A percentile compares a stretch with the other conserved stretches of the same genome.
Evolutionary conservation across 371 early-diverging fungal species (phyloP).

Genomic region (Mucor mucedo): DNA sequence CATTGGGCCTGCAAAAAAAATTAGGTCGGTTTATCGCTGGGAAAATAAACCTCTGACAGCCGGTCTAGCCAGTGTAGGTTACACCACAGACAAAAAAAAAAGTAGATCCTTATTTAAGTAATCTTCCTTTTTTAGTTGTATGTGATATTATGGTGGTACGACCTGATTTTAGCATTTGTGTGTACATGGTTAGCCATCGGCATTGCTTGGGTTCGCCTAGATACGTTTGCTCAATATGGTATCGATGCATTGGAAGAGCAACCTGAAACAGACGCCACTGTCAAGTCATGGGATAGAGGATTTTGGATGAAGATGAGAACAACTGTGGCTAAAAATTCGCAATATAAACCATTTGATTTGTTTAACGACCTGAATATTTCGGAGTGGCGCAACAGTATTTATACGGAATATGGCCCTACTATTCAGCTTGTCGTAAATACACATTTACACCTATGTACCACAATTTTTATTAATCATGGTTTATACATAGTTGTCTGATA

Average conservation of each 20-base stretch:
- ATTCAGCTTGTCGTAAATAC: conserved; percentile 37
- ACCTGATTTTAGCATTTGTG: conserved; percentile 32
- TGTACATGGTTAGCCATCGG: conserved; percentile 18
- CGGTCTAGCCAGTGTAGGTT: conserved; percentile 33
- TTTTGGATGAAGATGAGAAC: conserved; percentile 27
- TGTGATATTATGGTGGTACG: conserved; percentile 42
- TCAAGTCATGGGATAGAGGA: conserved; percentile 21
- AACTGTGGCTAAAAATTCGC: conserved; percentile 8
- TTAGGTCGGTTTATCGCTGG: conserved; percentile 43
- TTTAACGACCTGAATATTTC: conserved; percentile 27
- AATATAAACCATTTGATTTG: conserved; percentile 10
- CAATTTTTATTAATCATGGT: not conserved
- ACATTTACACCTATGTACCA: not conserved
- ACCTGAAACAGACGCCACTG: conserved; percentile 25
- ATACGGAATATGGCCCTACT: conserved; percentile 39
- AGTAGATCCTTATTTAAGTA: not conserved
- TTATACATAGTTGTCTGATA: conserved; percentile 31
- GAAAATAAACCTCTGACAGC: conserved; percentile 42
- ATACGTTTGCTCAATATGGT: conserved; percentile 38
- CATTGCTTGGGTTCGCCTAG: conserved; percentile 25
- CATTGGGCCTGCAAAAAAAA: conserved; percentile 23
- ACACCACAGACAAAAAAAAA: not conserved
- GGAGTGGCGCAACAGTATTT: conserved; percentile 44
- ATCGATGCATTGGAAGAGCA: conserved; percentile 36
- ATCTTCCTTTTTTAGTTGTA: conserved; percentile 27